Evolutionary conservation across 768 basidiomycete genomes (phyloP).

Genomic region (Kwoniella heveanensis): DNA sequence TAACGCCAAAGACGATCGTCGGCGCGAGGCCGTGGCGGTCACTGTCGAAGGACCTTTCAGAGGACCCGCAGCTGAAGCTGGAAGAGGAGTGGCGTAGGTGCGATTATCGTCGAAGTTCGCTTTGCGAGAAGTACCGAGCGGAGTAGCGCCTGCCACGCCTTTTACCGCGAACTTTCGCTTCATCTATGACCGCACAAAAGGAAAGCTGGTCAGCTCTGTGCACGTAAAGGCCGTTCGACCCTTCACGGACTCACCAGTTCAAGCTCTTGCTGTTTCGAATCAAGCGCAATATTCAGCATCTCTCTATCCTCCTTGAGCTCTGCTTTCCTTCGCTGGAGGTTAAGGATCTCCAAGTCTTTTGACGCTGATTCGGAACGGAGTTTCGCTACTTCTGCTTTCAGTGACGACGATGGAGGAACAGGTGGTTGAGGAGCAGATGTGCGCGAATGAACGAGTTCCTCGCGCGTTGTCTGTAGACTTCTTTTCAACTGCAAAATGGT

Average conservation of each 20-base stretch:
- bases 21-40: too few species aligned
- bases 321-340: slow-evolving; percentile 67
- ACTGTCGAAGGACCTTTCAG: slow-evolving; percentile 1
- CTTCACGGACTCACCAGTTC: slow-evolving; percentile 66
- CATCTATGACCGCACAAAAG: slow-evolving; percentile 35
- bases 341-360: slow-evolving; percentile 76
- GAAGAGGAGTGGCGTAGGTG: slow-evolving; percentile 9
- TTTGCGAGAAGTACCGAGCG: slow-evolving; percentile 24
- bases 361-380: slow-evolving; percentile 80
- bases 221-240: too few species aligned
- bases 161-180: slow-evolving; percentile 52
- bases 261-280: slow-evolving; percentile 91
- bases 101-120: slow-evolving; percentile 1
- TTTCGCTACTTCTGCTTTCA: slow-evolving; percentile 27
- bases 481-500: background rate
- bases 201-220: too few species aligned
- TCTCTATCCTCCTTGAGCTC: slow-evolving; percentile 75
- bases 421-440: background rate
- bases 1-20: slow-evolving; percentile 31
- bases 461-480: background rate
- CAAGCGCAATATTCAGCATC: slow-evolving; percentile 86
- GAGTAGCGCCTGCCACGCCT: slow-evolving; percentile 50
- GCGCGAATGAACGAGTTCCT: slow-evolving; percentile 1
- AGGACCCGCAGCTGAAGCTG: background rate
- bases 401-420: background rate